Evolutionary conservation across 2,329 filamentous ascomycete species (phyloP).

Genomic region (Fusarium nygamai): DNA sequence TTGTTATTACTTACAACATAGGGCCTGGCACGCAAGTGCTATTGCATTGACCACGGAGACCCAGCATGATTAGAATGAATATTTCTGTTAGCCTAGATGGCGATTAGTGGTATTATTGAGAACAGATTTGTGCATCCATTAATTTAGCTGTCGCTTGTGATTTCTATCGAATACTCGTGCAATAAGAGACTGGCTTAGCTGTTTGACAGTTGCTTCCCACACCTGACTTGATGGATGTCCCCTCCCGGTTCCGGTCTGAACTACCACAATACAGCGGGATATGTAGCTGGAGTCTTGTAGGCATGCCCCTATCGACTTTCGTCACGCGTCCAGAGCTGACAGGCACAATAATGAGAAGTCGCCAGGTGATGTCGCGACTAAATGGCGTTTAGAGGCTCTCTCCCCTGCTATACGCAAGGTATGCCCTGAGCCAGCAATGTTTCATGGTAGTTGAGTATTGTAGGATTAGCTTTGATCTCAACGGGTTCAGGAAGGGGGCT

Average conservation of each 20-base stretch:
- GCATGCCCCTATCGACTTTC: background rate
- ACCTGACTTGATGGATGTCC: background rate
- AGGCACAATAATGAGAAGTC: background rate
- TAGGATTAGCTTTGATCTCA: background rate
- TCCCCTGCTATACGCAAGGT: background rate
- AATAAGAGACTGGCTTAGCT: background rate
- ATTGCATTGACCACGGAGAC: background rate
- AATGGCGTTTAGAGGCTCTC: background rate
- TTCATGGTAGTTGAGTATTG: background rate
- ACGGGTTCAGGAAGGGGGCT: background rate
- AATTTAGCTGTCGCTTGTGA: background rate
- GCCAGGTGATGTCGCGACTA: slow-evolving; percentile 2
- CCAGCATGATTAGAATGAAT: background rate
- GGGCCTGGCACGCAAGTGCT: background rate
- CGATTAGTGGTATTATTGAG: background rate
- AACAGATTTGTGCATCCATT: background rate
- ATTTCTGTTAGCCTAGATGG: background rate
- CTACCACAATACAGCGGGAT: background rate
- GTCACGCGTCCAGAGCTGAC: background rate
- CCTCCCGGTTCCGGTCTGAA: background rate
- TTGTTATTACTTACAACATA: slow-evolving; percentile 3
- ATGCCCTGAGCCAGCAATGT: slow-evolving; percentile 2
- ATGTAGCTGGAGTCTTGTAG: background rate
- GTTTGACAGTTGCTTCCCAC: background rate
- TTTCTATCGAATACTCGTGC: background rate